Evolutionary conservation across 1,139 yeast genomes (phyloP), one percentile per base, ranked within the genome.

Genomic region (Pichia sp.): DNA sequence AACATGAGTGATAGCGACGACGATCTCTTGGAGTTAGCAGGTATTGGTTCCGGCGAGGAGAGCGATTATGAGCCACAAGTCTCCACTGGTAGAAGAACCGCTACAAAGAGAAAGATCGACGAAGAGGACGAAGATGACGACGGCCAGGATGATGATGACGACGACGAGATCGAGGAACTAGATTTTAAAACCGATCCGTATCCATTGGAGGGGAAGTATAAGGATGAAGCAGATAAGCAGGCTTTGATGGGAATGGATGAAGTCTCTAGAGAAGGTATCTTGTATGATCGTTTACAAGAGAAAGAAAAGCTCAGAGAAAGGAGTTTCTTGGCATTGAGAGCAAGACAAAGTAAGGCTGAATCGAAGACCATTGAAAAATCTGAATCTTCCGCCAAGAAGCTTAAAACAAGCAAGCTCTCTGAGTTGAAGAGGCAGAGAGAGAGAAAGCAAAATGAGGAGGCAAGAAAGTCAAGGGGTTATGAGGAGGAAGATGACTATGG

Each of bases 221-320:
- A 77, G 52, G 83, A 87, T 58, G 95, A 79, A 41, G 69, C 66
- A 8, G 99, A 93, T 59, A 70, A 86, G 42, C 77, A 64, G 6
- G 55, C 55, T 34, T 64, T 91, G 46, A 77, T 80, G 52, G 68
- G 70, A 1, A 71, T 91, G 77, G 94, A 91, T 41, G 98, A 93
- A 66, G 75, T 91, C 57, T 83, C 83, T 52, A 78, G 97, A 53
- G 98, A 91, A 64, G 79, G 84, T 49, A 74, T 86, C 40, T 71
- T 91, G 42, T 93, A 85, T 51, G 97, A 91, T 42, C 84, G 99
- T 60, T 74, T 85, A 6, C 96, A 87, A 59, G 94, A 85, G 49
- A 76, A 86, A 77, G 94, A 88, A 56, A 74, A 81, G 46, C 87
- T 69, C 59, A 78, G 82, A 40, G 97, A 91, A 61, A 75, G 85